Conservation (phyloP, 768 basidiomycete genomes). For the Fomitopsis pulvina region DNA sequence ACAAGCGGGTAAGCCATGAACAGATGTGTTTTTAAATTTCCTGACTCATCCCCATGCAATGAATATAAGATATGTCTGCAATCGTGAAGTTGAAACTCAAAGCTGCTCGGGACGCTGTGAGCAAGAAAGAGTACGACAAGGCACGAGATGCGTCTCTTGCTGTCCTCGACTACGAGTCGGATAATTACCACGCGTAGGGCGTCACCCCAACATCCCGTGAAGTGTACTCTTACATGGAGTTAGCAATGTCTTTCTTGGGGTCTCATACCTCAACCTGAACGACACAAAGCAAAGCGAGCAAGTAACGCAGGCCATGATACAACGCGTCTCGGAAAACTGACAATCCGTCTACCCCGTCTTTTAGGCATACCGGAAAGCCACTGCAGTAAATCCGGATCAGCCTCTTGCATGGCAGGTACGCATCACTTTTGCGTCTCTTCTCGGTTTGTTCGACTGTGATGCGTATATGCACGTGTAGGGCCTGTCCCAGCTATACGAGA, state of each 20-base stretch:
- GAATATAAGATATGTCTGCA: conserved; percentile 15
- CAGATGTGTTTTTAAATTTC: not conserved
- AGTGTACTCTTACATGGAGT: not conserved
- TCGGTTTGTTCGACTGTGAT: not conserved
- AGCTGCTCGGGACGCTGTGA: conserved; percentile 65
- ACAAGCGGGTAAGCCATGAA: no score
- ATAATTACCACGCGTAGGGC: conserved; percentile 84
- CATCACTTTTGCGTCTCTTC: not conserved
- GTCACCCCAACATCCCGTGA: not conserved
- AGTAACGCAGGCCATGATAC: conserved; percentile 43
- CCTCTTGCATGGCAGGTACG: conserved; percentile 81
- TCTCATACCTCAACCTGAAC: conserved; percentile 72
- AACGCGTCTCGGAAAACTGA: conserved; percentile 3
- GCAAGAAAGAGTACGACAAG: conserved; percentile 63
- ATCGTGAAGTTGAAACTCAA: conserved; percentile 74
- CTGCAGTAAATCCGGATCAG: conserved; percentile 58
- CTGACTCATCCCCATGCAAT: not conserved
- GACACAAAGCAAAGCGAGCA: conserved; percentile 73
- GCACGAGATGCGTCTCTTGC: conserved; percentile 64
- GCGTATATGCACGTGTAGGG: conserved; percentile 41
- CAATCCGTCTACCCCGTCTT: conserved; percentile 16
- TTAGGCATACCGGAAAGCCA: conserved; percentile 78
- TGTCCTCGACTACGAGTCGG: conserved; percentile 68
- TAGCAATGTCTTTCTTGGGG: conserved; percentile 82
- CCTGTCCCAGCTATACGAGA: conserved; percentile 66